Evolutionary conservation across 176 grass and related monocot species (phyloP), one percentile per base, ranked within the genome.

Genomic region (Paspalum vaginatum): DNA sequence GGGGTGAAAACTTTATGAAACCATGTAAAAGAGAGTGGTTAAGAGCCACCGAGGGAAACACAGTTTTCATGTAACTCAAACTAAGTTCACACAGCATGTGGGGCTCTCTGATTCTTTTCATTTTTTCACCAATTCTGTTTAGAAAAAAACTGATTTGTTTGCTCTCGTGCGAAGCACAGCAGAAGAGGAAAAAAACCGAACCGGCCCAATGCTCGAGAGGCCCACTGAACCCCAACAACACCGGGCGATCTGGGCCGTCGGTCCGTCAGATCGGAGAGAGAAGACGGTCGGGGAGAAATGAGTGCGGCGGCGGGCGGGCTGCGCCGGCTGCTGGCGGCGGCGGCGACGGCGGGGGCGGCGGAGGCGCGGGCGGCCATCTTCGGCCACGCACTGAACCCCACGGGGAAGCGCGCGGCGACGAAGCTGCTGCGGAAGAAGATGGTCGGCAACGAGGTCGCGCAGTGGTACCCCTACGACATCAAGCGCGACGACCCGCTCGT

Each of bases 391-490:
- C 32, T 94, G 21, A 94, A 94, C 59, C 88, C 88, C 1, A 60
- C 42, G 59, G 92, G 92, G 9, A 91, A 91, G 86, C 88, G 88
- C 50, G 81, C 88, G 66, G 80, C 92, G 46, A 90, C 89, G 27
- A 94, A 91, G 88, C 84, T 94, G 67, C 75, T 94, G 70, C 80
- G 88, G 58, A 91, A 82, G 85, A 94, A 94, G 80, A 49, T 94
- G 46, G 76, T 91, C 15, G 92, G 92, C 5, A 86, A 87, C 42
- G 68, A 91, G 76, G 54, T 94, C n/a, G 92, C 92, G 21, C 77
- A 86, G 83, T 94, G 92, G 92, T 94, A 94, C 67, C 92, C 92
- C 76, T 61, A 91, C 80, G 92, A 91, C 77, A 82, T 89, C 76
- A 94, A 91, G 83, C 84, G 82, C 37, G 88, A 89, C 60, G 86